Conservation (phyloP, 1,284 basidiomycete species). For the Anthracocystis walkeri region DNA sequence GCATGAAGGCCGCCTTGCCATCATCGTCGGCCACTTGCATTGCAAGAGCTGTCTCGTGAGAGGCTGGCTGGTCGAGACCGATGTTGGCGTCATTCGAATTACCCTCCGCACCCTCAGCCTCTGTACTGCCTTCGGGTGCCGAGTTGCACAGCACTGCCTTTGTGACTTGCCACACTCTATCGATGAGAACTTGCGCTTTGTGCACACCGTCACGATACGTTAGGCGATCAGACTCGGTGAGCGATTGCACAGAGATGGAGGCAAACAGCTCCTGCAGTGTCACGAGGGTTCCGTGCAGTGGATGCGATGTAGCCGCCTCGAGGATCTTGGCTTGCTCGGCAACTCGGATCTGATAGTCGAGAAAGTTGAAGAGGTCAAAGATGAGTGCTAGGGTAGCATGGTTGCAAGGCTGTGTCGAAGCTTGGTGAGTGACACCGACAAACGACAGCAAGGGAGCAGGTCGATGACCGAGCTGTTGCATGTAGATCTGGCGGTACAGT, state of each 20-base stretch:
- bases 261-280: conserved; percentile 66
- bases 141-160: conserved; percentile 65
- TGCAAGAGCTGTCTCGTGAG: conserved; percentile 56
- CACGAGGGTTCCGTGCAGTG: conserved; percentile 68
- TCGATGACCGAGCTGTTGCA: conserved; percentile 43
- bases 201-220: conserved; percentile 49
- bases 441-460: conserved; percentile 32
- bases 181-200: conserved; percentile 53
- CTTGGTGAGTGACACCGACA: conserved; percentile 3
- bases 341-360: conserved; percentile 51
- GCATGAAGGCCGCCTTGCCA: conserved; percentile 36
- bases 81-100: conserved; percentile 27
- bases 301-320: conserved; percentile 58
- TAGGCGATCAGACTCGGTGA: conserved; percentile 9
- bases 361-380: conserved; percentile 60
- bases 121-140: conserved; percentile 61
- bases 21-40: conserved; percentile 54
- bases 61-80: conserved; percentile 47
- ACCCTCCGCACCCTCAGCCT: conserved; percentile 13
- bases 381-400: conserved; percentile 50
- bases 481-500: conserved; percentile 56
- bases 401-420: not conserved
- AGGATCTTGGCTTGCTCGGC: conserved; percentile 54
- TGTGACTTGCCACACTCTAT: conserved; percentile 66
- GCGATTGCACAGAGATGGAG: conserved; percentile 29